Base-by-base conservation (phyloP, 352 stramenopile genomes). In the Blastocystis hominis region DNA sequence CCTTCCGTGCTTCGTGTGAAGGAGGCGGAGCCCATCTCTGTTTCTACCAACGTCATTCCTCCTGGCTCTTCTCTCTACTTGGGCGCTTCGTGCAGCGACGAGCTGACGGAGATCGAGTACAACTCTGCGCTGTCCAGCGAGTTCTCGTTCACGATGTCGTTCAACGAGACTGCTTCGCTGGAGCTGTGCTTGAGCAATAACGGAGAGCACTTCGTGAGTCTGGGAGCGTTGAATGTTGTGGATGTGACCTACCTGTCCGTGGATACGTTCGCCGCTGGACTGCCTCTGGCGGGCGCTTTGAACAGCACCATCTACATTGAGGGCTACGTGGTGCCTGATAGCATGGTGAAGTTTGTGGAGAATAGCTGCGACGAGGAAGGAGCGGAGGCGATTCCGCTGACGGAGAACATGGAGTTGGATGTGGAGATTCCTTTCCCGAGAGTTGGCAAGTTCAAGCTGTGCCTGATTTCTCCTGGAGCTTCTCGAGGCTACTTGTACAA, bases 291-390 rank as follows among this genome's bases (percentile, higher is more conserved):
- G 34, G 34, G 47, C 2, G 20, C 72, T 3, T 20, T 84, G 20
- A 34, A 68, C 10, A 20, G n/a, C 56, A n/a, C 47, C 0, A 84
- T 84, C 24, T 20, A 20, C 30, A 53, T 84, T 15, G 24, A 46
- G 0, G 72, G 72, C 53, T 40, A 50, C 9, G 20, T 84, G 20
- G 72, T 84, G 56, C 20, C 30, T 10, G 38, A 40, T 42, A 69
- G 44, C 24, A 53, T 15, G 3, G 50, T 84, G 72, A 84, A 64
- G 72, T 84, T 84, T 64, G 72, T 84, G 46, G 5, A 7, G 4
- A 36, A 50, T 10, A 69, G 53, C 54, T 84, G 72, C 40, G 62
- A 72, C 62, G 72, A 84, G 54, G 72, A 66, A 36, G 24, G 42
- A 10, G 55, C 42, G 50, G 34, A 42, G 53, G 34, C n/a, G 30